Conservation (phyloP, 768 basidiomycete genomes). For the Pulveroboletus ravenelii region DNA sequence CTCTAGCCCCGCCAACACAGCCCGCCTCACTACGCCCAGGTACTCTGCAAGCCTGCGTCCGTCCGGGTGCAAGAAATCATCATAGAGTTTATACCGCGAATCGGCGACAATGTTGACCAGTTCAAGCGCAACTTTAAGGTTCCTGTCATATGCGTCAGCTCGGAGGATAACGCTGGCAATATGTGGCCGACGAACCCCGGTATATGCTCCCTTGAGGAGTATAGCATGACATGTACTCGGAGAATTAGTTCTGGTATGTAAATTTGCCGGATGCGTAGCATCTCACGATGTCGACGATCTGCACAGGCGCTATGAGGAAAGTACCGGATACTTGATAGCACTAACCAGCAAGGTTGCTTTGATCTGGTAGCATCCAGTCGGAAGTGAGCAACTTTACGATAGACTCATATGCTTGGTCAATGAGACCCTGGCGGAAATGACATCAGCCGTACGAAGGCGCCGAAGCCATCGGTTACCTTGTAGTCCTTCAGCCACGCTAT, state of each 20-base stretch:
- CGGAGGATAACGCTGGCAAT: not conserved
- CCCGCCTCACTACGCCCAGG: constrained; percentile 65
- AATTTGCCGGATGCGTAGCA: constrained; percentile 79
- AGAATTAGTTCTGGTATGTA: constrained; percentile 89
- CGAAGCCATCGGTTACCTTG: constrained; percentile 34
- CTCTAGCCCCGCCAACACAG: constrained; percentile 67
- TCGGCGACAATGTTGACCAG: constrained; percentile 86
- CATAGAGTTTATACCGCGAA: constrained; percentile 78
- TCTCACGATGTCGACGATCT: constrained; percentile 57
- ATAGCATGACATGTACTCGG: constrained; percentile 71
- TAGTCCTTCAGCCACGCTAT: constrained; percentile 63
- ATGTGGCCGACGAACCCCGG: constrained; percentile 55
- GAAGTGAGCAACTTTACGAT: constrained; percentile 68
- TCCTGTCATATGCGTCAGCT: constrained; percentile 40
- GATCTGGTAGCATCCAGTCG: constrained; percentile 69
- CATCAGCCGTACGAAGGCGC: not conserved
- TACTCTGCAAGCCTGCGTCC: constrained; percentile 68
- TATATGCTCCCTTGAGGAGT: constrained; percentile 56
- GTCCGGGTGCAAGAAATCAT: constrained; percentile 67
- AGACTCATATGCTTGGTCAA: constrained; percentile 61
- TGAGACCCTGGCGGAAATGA: constrained; percentile 39
- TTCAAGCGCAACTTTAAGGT: constrained; percentile 68
- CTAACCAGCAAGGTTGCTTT: constrained; percentile 38
- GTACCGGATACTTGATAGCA: not conserved
- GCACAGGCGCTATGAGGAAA: constrained; percentile 28